Conservation (phyloP, 1,139 yeast genomes). For the Yamadazyma pseudoaaseri region DNA sequence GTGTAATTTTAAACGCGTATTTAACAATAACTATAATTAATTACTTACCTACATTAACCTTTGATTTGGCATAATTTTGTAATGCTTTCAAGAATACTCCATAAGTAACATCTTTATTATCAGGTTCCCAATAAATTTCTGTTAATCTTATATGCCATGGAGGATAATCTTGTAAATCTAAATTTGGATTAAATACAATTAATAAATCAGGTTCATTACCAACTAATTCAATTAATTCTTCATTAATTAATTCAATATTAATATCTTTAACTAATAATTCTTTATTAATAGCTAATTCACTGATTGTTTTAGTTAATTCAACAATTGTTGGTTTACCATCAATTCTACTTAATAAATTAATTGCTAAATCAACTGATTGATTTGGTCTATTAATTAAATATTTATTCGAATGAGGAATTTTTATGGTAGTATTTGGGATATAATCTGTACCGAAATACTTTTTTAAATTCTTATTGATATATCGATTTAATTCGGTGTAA, state of each 20-base stretch:
- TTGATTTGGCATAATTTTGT: constrained; percentile 74
- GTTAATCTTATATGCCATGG: constrained; percentile 96
- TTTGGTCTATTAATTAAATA: constrained; percentile 41
- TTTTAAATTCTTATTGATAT: constrained; percentile 59
- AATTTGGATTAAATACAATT: constrained; percentile 76
- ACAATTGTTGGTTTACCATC: constrained; percentile 93
- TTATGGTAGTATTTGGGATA: constrained; percentile 59
- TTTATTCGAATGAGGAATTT: constrained; percentile 61
- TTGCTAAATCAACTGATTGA: constrained; percentile 49
- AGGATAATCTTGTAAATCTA: constrained; percentile 92
- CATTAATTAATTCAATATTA: constrained; percentile 70
- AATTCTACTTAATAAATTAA: constrained; percentile 64
- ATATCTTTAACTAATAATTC: constrained; percentile 69
- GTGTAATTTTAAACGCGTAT: constrained; percentile 4
- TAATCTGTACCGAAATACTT: constrained; percentile 73
- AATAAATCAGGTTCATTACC: constrained; percentile 91
- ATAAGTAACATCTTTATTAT: constrained; percentile 74
- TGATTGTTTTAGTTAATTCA: constrained; percentile 82
- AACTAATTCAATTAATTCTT: constrained; percentile 71
- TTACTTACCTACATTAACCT: constrained; percentile 82
- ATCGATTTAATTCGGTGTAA: constrained; percentile 56
- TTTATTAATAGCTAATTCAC: constrained; percentile 64
- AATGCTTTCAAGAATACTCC: constrained; percentile 85
- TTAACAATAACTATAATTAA: neutral
- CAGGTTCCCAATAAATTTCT: constrained; percentile 90